phyloP scores from a whole-genome alignment of 176 grass and related monocot genomes.

The Aegilops speltoides region DNA sequence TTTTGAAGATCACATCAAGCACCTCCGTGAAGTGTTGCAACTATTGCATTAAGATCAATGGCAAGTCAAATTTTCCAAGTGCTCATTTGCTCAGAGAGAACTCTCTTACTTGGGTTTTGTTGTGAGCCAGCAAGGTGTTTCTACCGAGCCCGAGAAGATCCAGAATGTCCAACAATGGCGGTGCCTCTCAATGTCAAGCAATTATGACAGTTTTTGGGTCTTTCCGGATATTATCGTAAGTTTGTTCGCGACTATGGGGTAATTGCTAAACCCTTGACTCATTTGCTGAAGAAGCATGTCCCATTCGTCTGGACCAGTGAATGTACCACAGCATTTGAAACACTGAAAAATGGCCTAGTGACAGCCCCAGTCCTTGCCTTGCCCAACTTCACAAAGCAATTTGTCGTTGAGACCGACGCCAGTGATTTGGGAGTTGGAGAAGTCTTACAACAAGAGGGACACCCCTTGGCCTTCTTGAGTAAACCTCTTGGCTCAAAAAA shows the following conservation, averaged over 20 bases:
- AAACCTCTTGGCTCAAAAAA: not conserved
- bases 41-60: not conserved
- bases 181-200: not conserved
- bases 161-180: not conserved
- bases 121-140: not conserved
- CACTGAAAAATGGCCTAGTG: not conserved
- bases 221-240: not conserved
- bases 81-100: not conserved
- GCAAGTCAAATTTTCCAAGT: not conserved
- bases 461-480: not conserved
- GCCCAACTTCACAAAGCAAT: not conserved
- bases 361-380: not conserved
- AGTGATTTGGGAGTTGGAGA: not conserved
- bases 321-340: not conserved
- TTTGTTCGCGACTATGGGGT: not conserved
- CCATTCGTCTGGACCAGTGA: not conserved
- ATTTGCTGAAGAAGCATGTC: not conserved
- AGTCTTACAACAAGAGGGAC: not conserved
- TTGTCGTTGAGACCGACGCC: not conserved
- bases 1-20: not conserved
- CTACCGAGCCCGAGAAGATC: not conserved
- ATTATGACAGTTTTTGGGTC: not conserved
- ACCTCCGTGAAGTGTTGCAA: accelerated
- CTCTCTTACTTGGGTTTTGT: not conserved
- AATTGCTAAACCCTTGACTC: not conserved